Evolutionary conservation across 2,329 filamentous ascomycete genomes (phyloP).

Genomic region (Pestalotiopsis sp.): DNA sequence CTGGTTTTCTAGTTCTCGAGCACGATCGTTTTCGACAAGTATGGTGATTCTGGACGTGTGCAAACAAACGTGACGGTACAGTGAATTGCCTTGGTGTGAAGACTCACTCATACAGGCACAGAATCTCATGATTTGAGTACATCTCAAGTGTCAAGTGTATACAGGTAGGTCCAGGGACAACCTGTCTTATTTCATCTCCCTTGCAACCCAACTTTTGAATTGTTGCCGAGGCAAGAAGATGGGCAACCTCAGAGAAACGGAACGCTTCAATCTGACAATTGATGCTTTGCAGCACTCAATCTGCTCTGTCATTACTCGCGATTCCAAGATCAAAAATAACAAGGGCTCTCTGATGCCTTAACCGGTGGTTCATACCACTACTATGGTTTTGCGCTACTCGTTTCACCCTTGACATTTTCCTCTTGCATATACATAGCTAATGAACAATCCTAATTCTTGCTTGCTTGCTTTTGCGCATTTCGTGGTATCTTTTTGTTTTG

Average conservation of each 20-base stretch:
- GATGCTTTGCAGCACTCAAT: conserved; percentile 55
- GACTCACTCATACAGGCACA: not conserved
- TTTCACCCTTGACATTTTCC: conserved; percentile 64
- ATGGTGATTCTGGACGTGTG: not conserved
- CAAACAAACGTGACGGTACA: not conserved
- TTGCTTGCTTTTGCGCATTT: not conserved
- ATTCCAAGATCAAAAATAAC: conserved; percentile 56
- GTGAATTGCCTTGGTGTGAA: not conserved
- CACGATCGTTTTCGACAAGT: not conserved
- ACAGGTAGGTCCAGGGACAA: not conserved
- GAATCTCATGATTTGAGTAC: not conserved
- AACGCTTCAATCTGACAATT: conserved; percentile 53
- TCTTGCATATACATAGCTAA: conserved; percentile 8
- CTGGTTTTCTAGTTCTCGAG: conserved; percentile 11
- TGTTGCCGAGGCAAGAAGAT: not conserved
- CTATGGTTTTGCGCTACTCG: conserved; percentile 59
- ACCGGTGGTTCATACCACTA: conserved; percentile 23
- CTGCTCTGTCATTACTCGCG: conserved; percentile 55
- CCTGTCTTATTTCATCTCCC: not conserved
- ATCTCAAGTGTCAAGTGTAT: not conserved
- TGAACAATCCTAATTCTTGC: not conserved
- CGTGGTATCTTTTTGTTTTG: not conserved
- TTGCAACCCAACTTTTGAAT: not conserved
- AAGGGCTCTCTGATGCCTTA: conserved; percentile 65
- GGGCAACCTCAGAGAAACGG: conserved; percentile 26